Conservation (phyloP, 192 early-diverging fungal genomes). For the Cetraspora pellucida region DNA sequence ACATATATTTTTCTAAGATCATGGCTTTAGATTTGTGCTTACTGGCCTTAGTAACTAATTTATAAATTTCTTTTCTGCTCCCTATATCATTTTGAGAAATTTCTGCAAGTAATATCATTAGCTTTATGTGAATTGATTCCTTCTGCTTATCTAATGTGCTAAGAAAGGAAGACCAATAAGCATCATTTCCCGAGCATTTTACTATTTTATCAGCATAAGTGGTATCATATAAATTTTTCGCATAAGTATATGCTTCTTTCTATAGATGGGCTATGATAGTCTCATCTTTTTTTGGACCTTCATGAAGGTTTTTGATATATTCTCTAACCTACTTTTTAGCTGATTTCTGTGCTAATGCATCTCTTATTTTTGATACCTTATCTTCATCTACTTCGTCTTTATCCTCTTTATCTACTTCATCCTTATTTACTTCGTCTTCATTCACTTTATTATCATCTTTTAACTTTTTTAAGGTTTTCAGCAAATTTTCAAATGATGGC, state of each 20-base stretch:
- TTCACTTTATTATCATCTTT: neutral
- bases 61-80: neutral
- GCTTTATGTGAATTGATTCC: constrained; percentile 5
- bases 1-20: constrained; percentile 20
- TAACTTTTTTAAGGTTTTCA: neutral
- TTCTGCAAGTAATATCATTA: neutral
- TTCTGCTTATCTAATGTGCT: constrained; percentile 4
- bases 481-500: too few relatives aligned
- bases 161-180: neutral
- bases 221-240: constrained; percentile 9
- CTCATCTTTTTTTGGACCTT: constrained; percentile 21
- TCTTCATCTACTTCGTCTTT: constrained; percentile 1
- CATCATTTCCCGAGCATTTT: neutral
- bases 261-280: constrained; percentile 15
- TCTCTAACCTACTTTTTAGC: constrained; percentile 18
- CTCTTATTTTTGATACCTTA: neutral
- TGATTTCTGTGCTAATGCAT: neutral
- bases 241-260: neutral
- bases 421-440: too few relatives aligned
- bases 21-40: neutral
- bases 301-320: constrained; percentile 22
- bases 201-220: neutral
- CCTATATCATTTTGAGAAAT: neutral
- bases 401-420: too few relatives aligned
- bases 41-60: constrained; percentile 14